These are phyloP conservation scores for Brassica hybrid DNA, from an alignment of 441 rosid genomes.

Conservation along the genomic window DNA sequence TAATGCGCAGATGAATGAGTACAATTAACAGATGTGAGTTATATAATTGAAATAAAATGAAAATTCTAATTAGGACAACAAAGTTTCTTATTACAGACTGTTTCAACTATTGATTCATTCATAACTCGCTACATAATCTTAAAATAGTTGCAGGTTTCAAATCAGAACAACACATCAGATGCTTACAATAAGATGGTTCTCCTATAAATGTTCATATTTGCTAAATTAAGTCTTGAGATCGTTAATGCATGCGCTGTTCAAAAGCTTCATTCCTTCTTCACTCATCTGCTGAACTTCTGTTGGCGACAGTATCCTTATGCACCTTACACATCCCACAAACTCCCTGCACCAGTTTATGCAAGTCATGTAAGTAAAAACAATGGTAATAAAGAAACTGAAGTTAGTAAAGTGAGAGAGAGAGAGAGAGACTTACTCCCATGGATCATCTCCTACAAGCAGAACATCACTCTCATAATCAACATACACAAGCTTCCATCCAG, in stretches of 20 bases:
- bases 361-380: slow-evolving; percentile 7
- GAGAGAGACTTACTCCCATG: slow-evolving; percentile 85
- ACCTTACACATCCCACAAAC: slow-evolving; percentile 93
- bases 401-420: not conserved
- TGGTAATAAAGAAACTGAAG: slow-evolving; percentile 9
- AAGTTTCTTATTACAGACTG: not conserved
- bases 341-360: slow-evolving; percentile 56
- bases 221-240: slow-evolving; percentile 46
- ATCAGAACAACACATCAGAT: slow-evolving; percentile 29
- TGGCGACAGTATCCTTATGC: slow-evolving; percentile 97
- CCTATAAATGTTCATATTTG: slow-evolving; percentile 10
- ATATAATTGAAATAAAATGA: not conserved
- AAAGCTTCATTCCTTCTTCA: slow-evolving; percentile 97
- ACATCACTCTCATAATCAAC: slow-evolving; percentile 98
- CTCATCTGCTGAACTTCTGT: slow-evolving; percentile 98
- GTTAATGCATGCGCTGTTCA: slow-evolving; percentile 69
- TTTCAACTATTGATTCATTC: slow-evolving; percentile 14
- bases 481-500: slow-evolving; percentile 94
- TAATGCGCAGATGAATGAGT: not conserved
- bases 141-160: slow-evolving; percentile 33
- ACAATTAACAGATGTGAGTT: not conserved
- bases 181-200: slow-evolving; percentile 38
- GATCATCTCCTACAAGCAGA: slow-evolving; percentile 97
- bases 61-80: not conserved
- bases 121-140: slow-evolving; percentile 21